Percentiles rank a stretch among this genome's conserved stretches.
These are phyloP conservation scores for Uronychia setigera DNA, from an alignment of 73 alveolate genomes.

Conservation along the genomic window DNA sequence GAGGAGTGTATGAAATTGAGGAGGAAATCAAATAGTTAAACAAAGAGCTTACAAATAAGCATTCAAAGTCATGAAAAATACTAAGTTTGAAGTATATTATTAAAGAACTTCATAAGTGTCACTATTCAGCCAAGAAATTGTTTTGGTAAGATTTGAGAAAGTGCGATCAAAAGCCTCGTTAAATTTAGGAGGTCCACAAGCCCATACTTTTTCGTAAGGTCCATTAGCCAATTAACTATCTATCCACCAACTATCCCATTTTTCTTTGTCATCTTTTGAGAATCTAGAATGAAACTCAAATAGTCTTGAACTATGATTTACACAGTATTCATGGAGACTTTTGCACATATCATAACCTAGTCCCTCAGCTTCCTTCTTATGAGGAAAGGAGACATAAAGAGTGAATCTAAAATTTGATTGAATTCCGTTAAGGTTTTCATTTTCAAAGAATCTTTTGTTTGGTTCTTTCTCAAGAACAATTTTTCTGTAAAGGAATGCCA, in stretches of 20 bases:
- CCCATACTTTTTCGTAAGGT: slow-evolving; percentile 1
- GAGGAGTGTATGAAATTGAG: too few species aligned
- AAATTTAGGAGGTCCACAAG: slow-evolving; percentile 17
- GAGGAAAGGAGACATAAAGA: slow-evolving; percentile 22
- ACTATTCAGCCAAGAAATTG: too few species aligned
- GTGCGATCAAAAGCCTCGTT: too few species aligned
- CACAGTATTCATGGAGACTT: not conserved
- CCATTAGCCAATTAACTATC: not conserved
- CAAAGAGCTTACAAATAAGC: too few species aligned
- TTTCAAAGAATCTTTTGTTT: slow-evolving; percentile 7
- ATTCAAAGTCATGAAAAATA: too few species aligned
- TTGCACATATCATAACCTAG: not conserved
- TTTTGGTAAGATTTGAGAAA: too few species aligned
- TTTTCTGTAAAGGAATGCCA: slow-evolving; percentile 50
- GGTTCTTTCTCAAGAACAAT: slow-evolving; percentile 9
- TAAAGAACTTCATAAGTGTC: too few species aligned
- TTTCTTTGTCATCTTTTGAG: not conserved
- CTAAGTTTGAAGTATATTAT: too few species aligned
- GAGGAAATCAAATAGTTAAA: too few species aligned
- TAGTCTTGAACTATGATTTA: not conserved
- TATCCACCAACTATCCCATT: not conserved
- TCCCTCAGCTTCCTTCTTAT: slow-evolving; percentile 23
- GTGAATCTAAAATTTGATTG: slow-evolving; percentile 9
- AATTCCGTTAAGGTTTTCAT: slow-evolving; percentile 6
- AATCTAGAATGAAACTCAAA: slow-evolving; percentile 19